Evolutionary conservation across 768 basidiomycete species (phyloP).

Genomic region (Mycena amicta): DNA sequence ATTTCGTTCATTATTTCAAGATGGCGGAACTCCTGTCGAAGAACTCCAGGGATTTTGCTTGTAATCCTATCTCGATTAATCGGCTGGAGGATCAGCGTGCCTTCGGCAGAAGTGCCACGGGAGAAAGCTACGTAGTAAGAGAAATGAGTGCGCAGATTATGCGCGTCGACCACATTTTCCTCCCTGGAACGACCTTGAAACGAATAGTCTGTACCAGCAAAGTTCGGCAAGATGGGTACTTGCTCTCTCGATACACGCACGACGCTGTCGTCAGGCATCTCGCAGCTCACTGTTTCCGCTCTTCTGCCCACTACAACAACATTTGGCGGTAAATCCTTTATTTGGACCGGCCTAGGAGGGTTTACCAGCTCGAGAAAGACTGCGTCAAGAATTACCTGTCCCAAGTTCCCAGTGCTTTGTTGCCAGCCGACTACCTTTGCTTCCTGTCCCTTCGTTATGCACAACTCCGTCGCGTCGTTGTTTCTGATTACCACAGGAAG

Average conservation of each 20-base stretch:
- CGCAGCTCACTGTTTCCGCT: slow-evolving; percentile 7
- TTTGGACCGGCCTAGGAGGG: neutral
- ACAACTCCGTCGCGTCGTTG: neutral
- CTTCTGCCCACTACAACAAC: slow-evolving; percentile 28
- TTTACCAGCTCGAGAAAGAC: neutral
- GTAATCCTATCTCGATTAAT: slow-evolving; percentile 29
- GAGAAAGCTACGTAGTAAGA: slow-evolving; percentile 36
- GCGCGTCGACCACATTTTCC: slow-evolving; percentile 30
- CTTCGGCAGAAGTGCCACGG: slow-evolving; percentile 22
- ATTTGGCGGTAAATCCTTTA: slow-evolving; percentile 20
- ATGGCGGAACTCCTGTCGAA: slow-evolving; percentile 38
- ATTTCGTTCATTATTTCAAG: slow-evolving; percentile 40
- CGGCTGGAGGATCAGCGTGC: slow-evolving; percentile 31
- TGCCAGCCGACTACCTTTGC: slow-evolving; percentile 2
- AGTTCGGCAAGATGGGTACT: slow-evolving; percentile 30
- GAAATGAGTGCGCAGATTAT: slow-evolving; percentile 26
- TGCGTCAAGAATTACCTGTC: slow-evolving; percentile 20
- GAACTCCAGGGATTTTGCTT: slow-evolving; percentile 26
- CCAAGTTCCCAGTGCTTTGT: neutral
- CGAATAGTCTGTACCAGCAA: slow-evolving; percentile 38
- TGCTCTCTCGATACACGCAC: slow-evolving; percentile 26
- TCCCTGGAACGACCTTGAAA: slow-evolving; percentile 35
- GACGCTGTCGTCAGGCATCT: slow-evolving; percentile 16
- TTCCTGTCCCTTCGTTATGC: slow-evolving; percentile 4
- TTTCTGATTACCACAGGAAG: neutral